phyloP scores from a whole-genome alignment of 129 eudicot genomes.

The Pseudognaphalium luteoalbum region DNA sequence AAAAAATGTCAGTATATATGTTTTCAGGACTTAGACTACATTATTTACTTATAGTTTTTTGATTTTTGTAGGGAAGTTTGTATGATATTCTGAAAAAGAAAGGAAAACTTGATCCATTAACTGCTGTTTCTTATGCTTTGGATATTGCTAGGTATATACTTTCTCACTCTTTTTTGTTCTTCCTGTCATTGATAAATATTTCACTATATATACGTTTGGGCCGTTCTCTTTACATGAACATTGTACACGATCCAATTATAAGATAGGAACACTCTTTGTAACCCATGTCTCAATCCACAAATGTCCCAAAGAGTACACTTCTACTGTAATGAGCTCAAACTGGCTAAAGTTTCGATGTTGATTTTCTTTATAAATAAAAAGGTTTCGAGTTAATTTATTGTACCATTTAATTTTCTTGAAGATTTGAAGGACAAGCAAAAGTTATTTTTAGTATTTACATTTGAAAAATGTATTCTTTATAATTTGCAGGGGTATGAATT shows the following conservation, averaged over 20 bases:
- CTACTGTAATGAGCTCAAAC: slow-evolving; percentile 14
- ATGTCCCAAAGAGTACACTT: not conserved
- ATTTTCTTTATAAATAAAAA: not conserved
- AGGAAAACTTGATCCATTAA: slow-evolving; percentile 62
- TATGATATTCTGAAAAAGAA: slow-evolving; percentile 56
- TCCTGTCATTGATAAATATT: not conserved
- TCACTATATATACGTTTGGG: not conserved
- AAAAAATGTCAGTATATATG: slow-evolving; percentile 42
- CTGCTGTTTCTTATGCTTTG: slow-evolving; percentile 73
- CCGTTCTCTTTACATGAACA: not conserved
- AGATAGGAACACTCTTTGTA: not conserved
- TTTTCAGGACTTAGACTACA: not conserved
- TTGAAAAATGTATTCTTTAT: not conserved
- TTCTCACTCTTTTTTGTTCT: not conserved
- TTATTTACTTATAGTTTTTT: slow-evolving; percentile 12
- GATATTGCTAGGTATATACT: slow-evolving; percentile 71
- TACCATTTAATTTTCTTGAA: not conserved
- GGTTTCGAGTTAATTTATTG: not conserved
- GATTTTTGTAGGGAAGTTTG: slow-evolving; percentile 57
- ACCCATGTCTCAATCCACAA: not conserved
- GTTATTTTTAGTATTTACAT: not conserved
- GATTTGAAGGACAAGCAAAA: not conserved
- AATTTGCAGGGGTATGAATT: slow-evolving; percentile 54
- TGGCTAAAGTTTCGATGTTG: not conserved
- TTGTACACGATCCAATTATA: not conserved